phyloP scores from a whole-genome alignment of 768 basidiomycete genomes.

The Cystofilobasidium capitatum region DNA sequence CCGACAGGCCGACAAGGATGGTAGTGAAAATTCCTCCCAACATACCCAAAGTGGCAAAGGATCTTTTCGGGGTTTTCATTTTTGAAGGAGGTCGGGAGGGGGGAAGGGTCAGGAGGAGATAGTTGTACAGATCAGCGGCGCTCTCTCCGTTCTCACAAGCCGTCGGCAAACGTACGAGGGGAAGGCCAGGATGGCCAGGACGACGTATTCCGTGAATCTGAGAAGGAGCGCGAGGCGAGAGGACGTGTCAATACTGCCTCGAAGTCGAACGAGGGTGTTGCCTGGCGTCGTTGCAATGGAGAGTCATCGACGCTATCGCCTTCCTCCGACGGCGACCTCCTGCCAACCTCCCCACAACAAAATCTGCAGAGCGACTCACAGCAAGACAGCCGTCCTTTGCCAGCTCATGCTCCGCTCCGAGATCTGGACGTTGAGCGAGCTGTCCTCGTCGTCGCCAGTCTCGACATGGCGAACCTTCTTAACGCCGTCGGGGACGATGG shows the following conservation, averaged over 20 bases:
- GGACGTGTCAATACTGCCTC: neutral
- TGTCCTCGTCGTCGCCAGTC: neutral
- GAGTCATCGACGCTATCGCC: neutral
- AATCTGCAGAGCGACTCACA: neutral
- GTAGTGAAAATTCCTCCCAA: constrained; percentile 29
- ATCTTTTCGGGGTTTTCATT: no score
- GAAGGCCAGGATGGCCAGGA: constrained; percentile 32
- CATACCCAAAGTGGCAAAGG: constrained; percentile 29
- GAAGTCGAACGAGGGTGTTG: neutral
- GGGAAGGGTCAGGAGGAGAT: neutral
- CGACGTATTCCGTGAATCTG: constrained; percentile 29
- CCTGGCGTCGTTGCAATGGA: neutral
- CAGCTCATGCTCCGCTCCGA: constrained; percentile 18
- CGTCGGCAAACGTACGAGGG: no score
- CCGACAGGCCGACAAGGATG: constrained; percentile 25
- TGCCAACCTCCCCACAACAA: neutral
- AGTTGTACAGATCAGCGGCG: constrained; percentile 27
- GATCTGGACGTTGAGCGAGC: constrained; percentile 10
- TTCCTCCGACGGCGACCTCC: neutral
- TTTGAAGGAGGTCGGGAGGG: constrained; percentile 28
- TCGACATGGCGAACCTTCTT: neutral
- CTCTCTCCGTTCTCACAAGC: no score
- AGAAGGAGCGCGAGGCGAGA: neutral
- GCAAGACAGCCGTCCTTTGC: constrained; percentile 18
- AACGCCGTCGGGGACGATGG: neutral